Evolutionary conservation across 805 yeast genomes (phyloP).

Genomic region (Starmerella lactis-condensi): DNA sequence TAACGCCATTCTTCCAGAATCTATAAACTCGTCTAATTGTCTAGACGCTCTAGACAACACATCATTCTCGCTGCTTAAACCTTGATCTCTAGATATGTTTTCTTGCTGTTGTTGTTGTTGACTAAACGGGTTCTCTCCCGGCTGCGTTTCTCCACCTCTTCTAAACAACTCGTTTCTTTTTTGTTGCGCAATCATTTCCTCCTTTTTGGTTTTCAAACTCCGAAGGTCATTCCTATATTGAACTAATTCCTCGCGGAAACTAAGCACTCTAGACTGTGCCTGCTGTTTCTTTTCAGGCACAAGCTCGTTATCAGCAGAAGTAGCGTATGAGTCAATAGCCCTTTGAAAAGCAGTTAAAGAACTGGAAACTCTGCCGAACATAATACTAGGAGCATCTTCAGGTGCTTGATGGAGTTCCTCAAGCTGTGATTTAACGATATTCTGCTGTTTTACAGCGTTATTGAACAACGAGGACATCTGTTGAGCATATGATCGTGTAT

Average conservation of each 20-base stretch:
- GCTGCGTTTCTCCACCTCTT: conserved; percentile 21
- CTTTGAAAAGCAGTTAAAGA: conserved; percentile 56
- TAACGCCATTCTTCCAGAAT: conserved; percentile 70
- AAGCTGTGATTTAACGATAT: conserved; percentile 50
- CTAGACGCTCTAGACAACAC: conserved; percentile 45
- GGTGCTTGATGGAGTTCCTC: conserved; percentile 39
- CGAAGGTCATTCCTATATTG: conserved; percentile 36
- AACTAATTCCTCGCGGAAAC: conserved; percentile 29
- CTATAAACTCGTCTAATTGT: conserved; percentile 76
- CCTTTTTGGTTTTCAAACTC: conserved; percentile 37
- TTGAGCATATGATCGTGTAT: background rate
- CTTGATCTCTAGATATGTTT: conserved; percentile 32
- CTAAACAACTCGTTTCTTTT: conserved; percentile 38
- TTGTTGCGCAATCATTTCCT: conserved; percentile 30
- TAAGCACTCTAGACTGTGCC: conserved; percentile 40
- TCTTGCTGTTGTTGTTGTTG: conserved; percentile 3
- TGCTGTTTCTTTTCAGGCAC: conserved; percentile 37
- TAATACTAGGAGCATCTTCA: conserved; percentile 50
- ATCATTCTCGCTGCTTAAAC: conserved; percentile 49
- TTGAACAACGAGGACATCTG: conserved; percentile 63
- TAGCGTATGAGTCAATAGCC: conserved; percentile 52
- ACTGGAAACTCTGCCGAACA: conserved; percentile 61
- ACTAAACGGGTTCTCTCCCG: conserved; percentile 20
- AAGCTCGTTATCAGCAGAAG: conserved; percentile 40
- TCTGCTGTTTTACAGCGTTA: conserved; percentile 76